Evolutionary conservation across 2,329 filamentous ascomycete species (phyloP).

Genomic region (Metarhizium rileyi): DNA sequence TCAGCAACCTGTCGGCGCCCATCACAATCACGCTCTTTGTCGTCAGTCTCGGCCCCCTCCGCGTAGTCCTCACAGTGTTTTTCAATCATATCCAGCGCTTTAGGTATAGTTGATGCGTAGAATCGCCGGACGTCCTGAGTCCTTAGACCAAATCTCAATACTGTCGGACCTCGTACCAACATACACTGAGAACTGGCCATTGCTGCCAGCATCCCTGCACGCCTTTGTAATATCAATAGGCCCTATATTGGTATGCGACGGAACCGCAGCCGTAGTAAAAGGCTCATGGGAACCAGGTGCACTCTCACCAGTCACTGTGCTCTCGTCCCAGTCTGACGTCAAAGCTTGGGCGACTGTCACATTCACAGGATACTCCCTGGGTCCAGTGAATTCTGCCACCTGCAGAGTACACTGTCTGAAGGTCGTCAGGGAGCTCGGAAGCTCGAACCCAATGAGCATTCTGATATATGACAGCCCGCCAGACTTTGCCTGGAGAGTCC

Average conservation of each 20-base stretch:
- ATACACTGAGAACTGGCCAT: not conserved
- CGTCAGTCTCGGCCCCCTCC: no score
- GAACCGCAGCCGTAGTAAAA: not conserved
- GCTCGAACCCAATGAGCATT: no score
- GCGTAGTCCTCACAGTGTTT: no score
- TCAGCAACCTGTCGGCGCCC: no score
- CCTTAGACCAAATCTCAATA: not conserved
- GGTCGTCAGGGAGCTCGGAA: no score
- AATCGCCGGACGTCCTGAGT: not conserved
- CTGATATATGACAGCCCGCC: no score
- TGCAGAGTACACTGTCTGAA: no score
- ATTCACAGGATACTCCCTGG: no score
- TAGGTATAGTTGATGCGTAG: not conserved
- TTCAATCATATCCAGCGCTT: not conserved
- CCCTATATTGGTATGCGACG: not conserved
- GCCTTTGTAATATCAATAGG: not conserved
- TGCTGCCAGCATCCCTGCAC: not conserved
- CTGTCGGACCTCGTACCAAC: not conserved
- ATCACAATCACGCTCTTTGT: no score
- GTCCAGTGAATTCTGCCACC: no score
- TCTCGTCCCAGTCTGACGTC: not conserved
- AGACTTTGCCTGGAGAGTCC: no score
- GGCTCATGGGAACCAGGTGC: not conserved
- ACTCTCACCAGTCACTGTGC: not conserved
- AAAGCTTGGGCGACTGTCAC: no score